phyloP scores from a whole-genome alignment of 106 monocot species.

The Dendrobium catenatum region DNA sequence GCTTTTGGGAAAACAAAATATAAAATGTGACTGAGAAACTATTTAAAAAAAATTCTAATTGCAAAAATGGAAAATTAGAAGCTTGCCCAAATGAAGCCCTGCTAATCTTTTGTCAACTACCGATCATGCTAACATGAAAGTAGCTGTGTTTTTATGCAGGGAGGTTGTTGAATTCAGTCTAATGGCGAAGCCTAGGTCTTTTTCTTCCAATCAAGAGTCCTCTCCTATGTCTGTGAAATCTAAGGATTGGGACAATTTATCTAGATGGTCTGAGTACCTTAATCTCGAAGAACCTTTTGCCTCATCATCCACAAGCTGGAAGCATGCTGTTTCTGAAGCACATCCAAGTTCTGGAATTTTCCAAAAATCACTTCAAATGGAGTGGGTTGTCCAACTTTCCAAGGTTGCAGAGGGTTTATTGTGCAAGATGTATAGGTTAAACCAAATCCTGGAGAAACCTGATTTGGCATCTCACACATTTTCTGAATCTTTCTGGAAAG shows the following conservation, averaged over 20 bases:
- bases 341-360: conserved; percentile 24
- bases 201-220: conserved; percentile 32
- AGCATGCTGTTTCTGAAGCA: conserved; percentile 27
- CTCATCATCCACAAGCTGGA: conserved; percentile 43
- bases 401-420: conserved; percentile 80
- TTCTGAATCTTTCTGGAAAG: conserved; percentile 88
- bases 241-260: conserved; percentile 52
- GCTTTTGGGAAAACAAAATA: too few relatives aligned
- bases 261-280: conserved; percentile 80
- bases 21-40: too few relatives aligned
- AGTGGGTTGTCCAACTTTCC: conserved; percentile 72
- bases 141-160: conserved; percentile 4
- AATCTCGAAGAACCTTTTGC: conserved; percentile 39
- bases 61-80: too few relatives aligned
- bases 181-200: conserved; percentile 37
- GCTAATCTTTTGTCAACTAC: too few relatives aligned
- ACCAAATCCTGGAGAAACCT: conserved; percentile 55
- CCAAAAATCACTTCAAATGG: conserved; percentile 60
- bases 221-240: conserved; percentile 48
- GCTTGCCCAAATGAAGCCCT: too few relatives aligned
- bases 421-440: conserved; percentile 76
- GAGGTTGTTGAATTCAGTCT: background rate
- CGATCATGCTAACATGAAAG: background rate
- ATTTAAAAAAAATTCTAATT: too few relatives aligned
- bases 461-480: conserved; percentile 61